Base-by-base conservation (phyloP, 768 basidiomycete species). In the Heimioporus sp. region DNA sequence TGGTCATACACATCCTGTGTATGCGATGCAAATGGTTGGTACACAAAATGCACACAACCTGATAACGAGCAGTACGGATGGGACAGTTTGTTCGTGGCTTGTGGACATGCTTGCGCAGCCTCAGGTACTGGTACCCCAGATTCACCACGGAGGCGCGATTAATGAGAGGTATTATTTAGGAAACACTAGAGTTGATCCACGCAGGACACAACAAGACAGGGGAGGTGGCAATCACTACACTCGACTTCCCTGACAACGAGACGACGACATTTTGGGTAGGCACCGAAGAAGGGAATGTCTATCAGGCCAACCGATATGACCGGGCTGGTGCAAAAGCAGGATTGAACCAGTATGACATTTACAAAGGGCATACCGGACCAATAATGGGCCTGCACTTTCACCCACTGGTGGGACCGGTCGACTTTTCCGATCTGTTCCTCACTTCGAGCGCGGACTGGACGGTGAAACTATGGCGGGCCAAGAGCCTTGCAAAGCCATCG, bases 71-170 rank as follows among this genome's bases (percentile, higher is more conserved):
- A 97, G 94, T 61, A 98, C 97, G 11, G 97, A 99, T 68, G 97
- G 97, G 3, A 87, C 87, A 24, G 92, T 99, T 6, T 98, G 97
- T 70, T 92, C 90, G 67, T 99, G 97, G 97, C 74, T 96, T 10
- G 91, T 97, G 9, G 97, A 99, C 72, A 98, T 98, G 95, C 83
- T 99, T 39, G 94, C 97, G 2, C 91, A 96, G 65, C 97, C 97
- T 10, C 95, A 98, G 80, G 94, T 93, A 61, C 3, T 66, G 47
- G 36, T 44, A 30, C 24, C 38, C 32, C 16, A 15, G 43, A 28
- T 9, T 36, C 35, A 35, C 21, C 43, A 9, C 28, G 37, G 12
- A 16, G 30, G 48, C 34, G 9, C 21, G 36, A 37, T n/a, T 11
- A 37, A 45, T 46, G 49, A 60, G 30, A 10, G 41, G 20, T 49